Evolutionary conservation across 2,329 filamentous ascomycete genomes (phyloP).

Genomic region (Penicillium sp.): DNA sequence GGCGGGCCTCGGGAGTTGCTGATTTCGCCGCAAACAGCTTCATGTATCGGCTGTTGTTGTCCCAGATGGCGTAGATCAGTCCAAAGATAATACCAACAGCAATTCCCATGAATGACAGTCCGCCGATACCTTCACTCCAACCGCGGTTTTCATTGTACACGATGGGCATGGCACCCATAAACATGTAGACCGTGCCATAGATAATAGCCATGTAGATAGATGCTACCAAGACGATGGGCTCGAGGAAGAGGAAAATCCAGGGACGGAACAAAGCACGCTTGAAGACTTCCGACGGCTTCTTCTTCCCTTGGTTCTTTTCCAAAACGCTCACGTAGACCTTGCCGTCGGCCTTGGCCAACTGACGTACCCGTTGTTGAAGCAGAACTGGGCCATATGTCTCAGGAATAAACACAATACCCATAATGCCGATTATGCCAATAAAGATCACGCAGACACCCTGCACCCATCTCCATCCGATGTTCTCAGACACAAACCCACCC

Average conservation of each 20-base stretch:
- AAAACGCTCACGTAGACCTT: constrained; percentile 16
- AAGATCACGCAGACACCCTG: constrained; percentile 60
- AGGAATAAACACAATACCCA: constrained; percentile 42
- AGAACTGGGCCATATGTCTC: constrained; percentile 60
- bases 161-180: constrained; percentile 62
- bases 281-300: constrained; percentile 48
- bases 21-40: not conserved
- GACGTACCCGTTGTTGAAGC: constrained; percentile 52
- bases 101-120: constrained; percentile 66
- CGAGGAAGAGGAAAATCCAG: constrained; percentile 66
- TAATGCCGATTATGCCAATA: constrained; percentile 54
- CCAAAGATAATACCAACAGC: constrained; percentile 60
- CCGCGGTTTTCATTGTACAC: constrained; percentile 61
- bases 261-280: constrained; percentile 60
- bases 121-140: constrained; percentile 59
- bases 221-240: constrained; percentile 66
- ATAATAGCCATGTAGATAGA: constrained; percentile 60
- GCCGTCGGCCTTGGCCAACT: constrained; percentile 54
- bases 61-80: not conserved
- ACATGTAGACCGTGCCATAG: constrained; percentile 34
- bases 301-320: constrained; percentile 33
- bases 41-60: not conserved
- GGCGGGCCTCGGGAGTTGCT: constrained; percentile 28
- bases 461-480: constrained; percentile 65
- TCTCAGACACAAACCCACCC: constrained; percentile 60